Evolutionary conservation across 1,139 yeast genomes (phyloP).

Genomic region (Trichomonascaceae sp.): DNA sequence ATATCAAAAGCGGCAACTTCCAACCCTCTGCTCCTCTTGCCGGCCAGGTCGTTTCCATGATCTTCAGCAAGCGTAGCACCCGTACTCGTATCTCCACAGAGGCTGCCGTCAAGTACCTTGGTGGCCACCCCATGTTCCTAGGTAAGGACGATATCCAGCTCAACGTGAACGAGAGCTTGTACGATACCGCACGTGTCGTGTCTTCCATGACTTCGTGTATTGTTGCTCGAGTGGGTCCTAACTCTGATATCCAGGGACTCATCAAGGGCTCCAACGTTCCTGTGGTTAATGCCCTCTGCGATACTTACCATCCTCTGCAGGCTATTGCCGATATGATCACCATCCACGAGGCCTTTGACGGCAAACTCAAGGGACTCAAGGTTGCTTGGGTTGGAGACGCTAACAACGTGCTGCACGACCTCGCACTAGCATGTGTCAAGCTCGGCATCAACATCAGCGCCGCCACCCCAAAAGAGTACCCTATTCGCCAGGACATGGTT

Average conservation of each 20-base stretch:
- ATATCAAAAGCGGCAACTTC: conserved; percentile 20
- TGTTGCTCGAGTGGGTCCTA: conserved; percentile 88
- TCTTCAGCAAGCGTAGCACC: conserved; percentile 85
- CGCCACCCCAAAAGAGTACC: conserved; percentile 68
- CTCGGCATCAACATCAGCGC: conserved; percentile 72
- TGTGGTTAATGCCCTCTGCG: conserved; percentile 86
- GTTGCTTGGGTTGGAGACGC: conserved; percentile 96
- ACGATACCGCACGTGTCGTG: conserved; percentile 78
- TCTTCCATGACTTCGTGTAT: conserved; percentile 93
- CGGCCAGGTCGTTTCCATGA: conserved; percentile 72
- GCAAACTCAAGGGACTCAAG: conserved; percentile 46
- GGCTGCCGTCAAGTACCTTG: conserved; percentile 87
- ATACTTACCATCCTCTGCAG: conserved; percentile 85
- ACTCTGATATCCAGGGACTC: conserved; percentile 67
- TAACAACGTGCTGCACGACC: conserved; percentile 86
- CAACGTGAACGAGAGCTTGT: conserved; percentile 81
- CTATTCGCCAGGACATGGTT: conserved; percentile 46
- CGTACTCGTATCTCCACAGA: conserved; percentile 90
- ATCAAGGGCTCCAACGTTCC: conserved; percentile 64
- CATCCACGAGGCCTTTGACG: conserved; percentile 61
- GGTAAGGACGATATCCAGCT: conserved; percentile 94
- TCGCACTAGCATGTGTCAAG: conserved; percentile 81
- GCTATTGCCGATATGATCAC: conserved; percentile 87
- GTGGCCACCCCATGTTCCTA: conserved; percentile 92
- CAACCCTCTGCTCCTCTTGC: conserved; percentile 31